Base-by-base conservation (phyloP, 441 rosid genomes). In the Pelargonium myrrhifolium region DNA sequence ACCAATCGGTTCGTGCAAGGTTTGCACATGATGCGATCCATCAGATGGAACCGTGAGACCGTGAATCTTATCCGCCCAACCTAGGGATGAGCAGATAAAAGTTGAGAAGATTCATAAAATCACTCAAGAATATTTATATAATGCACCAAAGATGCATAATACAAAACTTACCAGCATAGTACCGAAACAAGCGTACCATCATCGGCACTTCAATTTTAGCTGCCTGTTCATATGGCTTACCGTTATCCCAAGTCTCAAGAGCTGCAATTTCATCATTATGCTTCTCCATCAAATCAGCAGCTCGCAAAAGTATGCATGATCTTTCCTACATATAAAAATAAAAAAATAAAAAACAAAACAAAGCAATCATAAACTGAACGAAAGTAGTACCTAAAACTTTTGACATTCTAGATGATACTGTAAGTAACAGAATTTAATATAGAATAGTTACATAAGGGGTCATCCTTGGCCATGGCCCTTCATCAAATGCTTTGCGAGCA, bases 191-290 rank as follows among this genome's bases (percentile, higher is more conserved):
- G 61, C 61, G 61, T 24, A 55, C 61, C 61, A 89, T 35, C 85
- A 78, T 67, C 3, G 99, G 99, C 37, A 91, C n/a, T 72, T 93
- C 99, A 2, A 77, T 4, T 51, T 75, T 79, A n/a, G 72, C 74
- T 40, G 96, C 68, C 72, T 91, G 97, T 72, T 82, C 84, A 71
- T 79, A 82, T 69, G 89, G 85, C 83, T 93, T 93, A 69, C 99
- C 99, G 74, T 79, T 87, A 68, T 86, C 90, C 90, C 88, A 86
- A 65, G 82, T 74, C 78, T 86, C 90, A 2, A 86, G 84, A 39
- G 82, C 80, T 42, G 90, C 85, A 28, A 86, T 58, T 60, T 82
- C 88, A 17, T 84, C 88, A 28, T 76, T 84, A 71, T 84, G 85
- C 67, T 81, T 76, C 62, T 86, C 90, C 28, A 86, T 62, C 65